Base-by-base conservation (phyloP, 163 green algal species). In the Scenedesmus sp. region DNA sequence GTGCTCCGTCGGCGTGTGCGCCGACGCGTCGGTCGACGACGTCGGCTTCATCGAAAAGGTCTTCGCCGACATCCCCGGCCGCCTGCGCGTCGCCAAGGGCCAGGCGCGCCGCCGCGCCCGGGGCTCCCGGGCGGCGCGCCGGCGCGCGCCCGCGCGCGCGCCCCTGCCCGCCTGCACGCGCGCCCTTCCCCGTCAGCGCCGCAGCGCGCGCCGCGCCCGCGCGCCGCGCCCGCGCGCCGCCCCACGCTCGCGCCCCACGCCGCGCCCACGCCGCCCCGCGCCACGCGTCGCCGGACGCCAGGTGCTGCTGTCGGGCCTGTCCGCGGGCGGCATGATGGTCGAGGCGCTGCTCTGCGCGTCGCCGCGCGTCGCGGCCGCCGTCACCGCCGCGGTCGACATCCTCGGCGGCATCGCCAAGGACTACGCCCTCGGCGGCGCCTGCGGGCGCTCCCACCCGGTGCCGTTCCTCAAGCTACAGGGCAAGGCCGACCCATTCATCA, bases 281-380 rank as follows among this genome's bases (percentile, higher is more conserved):
- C n/a, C n/a, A n/a, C n/a, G n/a, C n/a, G n/a, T n/a, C n/a, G n/a
- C n/a, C n/a, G 50, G 4, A 4, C n/a, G 14, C 17, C 57, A 65
- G 57, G 20, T 69, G 28, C 36, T 45, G n/a, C 60, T 69, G 2
- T 26, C 29, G n/a, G 60, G 60, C 18, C 28, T 24, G 34, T 48
- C 24, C 33, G 60, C 60, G 17, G 60, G 60, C 34, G 60, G 60
- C 34, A 48, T 69, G 29, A 15, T 69, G 17, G 26, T 69, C n/a
- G n/a, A 69, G n/a, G 34, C 34, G 28, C n/a, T 36, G 60, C 29
- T 69, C 17, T 69, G 60, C 60, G 11, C 9, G 60, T 29, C 2
- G 29, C 4, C 26, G 24, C n/a, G 4, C 3, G 34, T 48, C 60
- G 34, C 26, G 4, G 4, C 15, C 28, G 50, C 28, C n/a, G 34